Evolutionary conservation across 495 filamentous ascomycete species (phyloP).

Genomic region (Hypoxylon subgilvum): DNA sequence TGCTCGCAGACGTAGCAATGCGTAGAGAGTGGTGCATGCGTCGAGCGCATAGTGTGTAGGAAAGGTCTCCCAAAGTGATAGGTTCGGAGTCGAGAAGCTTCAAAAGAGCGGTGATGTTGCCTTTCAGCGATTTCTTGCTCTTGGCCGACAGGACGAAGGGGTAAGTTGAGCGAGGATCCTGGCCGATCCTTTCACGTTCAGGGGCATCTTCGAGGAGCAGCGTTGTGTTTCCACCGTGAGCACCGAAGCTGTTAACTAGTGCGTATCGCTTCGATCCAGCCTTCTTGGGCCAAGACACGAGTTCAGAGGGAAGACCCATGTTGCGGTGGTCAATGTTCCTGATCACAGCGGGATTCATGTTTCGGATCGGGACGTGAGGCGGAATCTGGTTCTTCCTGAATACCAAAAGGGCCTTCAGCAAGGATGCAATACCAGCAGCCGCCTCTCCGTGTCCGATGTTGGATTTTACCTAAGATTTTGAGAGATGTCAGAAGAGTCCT

Average conservation of each 20-base stretch:
- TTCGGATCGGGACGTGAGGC: constrained; percentile 56
- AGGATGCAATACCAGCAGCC: constrained; percentile 50
- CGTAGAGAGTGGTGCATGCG: constrained; percentile 67
- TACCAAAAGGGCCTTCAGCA: constrained; percentile 74
- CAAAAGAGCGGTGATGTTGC: constrained; percentile 36
- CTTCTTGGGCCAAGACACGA: not conserved
- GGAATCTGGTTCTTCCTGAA: constrained; percentile 72
- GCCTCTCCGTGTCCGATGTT: constrained; percentile 60
- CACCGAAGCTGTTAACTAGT: constrained; percentile 4
- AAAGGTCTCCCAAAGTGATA: constrained; percentile 52
- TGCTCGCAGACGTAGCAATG: constrained; percentile 53
- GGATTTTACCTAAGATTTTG: no score
- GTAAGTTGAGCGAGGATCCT: constrained; percentile 45
- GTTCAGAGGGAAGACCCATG: not conserved
- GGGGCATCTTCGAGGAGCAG: constrained; percentile 54
- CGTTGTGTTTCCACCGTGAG: constrained; percentile 46
- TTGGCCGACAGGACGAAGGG: constrained; percentile 54
- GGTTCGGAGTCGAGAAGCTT: constrained; percentile 48
- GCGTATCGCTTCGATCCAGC: not conserved
- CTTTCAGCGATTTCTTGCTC: constrained; percentile 38
- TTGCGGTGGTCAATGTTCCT: constrained; percentile 53
- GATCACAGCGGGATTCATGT: constrained; percentile 66
- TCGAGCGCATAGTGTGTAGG: constrained; percentile 72
- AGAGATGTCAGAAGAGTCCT: no score
- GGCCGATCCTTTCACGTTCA: not conserved